Evolutionary conservation across 106 monocot species (phyloP).

Genomic region (Dioscorea alata): DNA sequence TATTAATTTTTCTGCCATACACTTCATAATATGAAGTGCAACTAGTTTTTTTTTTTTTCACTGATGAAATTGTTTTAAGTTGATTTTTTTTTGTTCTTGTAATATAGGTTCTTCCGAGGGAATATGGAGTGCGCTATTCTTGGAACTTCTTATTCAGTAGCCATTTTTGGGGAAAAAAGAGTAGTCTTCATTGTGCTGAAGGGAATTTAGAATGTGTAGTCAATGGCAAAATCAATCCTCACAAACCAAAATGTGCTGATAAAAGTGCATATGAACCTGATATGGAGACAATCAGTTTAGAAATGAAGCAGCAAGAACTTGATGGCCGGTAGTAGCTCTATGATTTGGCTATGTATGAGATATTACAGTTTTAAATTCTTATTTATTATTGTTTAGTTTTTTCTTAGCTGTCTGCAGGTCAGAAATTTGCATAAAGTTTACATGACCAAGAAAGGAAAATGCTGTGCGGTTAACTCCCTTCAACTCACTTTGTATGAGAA

Average conservation of each 20-base stretch:
- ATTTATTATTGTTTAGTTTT: conserved; percentile 10
- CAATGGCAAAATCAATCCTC: conserved; percentile 12
- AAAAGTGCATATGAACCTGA: conserved; percentile 25
- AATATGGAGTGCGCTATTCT: conserved; percentile 58
- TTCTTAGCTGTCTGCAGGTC: conserved; percentile 72
- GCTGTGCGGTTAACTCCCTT: conserved; percentile 75
- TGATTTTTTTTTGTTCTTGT: background rate
- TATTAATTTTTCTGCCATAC: too few relatives aligned
- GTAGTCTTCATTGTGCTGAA: conserved; percentile 3
- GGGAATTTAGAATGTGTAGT: conserved; percentile 14
- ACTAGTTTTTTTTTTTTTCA: background rate
- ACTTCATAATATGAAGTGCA: too few relatives aligned
- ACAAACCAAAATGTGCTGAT: conserved; percentile 11
- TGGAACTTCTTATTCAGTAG: conserved; percentile 68
- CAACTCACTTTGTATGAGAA: conserved; percentile 78
- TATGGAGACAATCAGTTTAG: conserved; percentile 52
- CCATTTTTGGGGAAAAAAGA: conserved; percentile 27
- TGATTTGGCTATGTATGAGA: background rate
- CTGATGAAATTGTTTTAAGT: background rate
- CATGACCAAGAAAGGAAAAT: conserved; percentile 51
- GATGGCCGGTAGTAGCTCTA: conserved; percentile 36
- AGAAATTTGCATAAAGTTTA: conserved; percentile 75
- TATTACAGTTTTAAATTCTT: background rate
- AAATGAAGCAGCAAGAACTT: conserved; percentile 59
- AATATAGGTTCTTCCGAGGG: conserved; percentile 61